Base-by-base conservation (phyloP, 2,329 filamentous ascomycete genomes). In the Fusarium chaquense region DNA sequence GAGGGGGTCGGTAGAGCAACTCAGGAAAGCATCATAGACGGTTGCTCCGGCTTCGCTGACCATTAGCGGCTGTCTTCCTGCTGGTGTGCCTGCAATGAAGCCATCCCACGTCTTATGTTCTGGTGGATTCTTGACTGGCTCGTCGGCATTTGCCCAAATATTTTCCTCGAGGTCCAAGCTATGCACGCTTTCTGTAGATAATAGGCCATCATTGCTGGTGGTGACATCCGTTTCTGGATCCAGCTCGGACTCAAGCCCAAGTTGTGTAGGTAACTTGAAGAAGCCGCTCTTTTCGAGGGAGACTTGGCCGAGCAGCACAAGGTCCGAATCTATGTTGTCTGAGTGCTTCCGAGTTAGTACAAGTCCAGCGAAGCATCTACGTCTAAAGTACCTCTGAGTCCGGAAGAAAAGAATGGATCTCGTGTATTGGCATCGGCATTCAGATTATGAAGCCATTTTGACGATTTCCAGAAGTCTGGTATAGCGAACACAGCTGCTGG, bases 81-180 rank as follows among this genome's bases (percentile, higher is more conserved):
- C 63, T 3, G 77, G 69, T 12, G 81, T 78, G 6, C 81, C 75
- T 7, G 81, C 75, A n/a, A 81, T 76, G 72, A 94, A 94, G 3
- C 79, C 81, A 69, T 93, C 89, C 93, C 93, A 96, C 1, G 90
- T 90, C 64, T 85, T 86, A 73, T 89, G 88, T 40, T 81, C 77
- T 9, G 83, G 79, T 7, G 65, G 52, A 6, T 76, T 76, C n/a
- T 70, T 54, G 3, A 72, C 50, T 12, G 74, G 65, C 15, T 79
- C 74, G 10, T 82, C 78, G 2, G 79, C 75, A 1, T 79, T 73
- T 36, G 84, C 77, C 88, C 89, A 91, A 2, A 85, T 47, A 46
- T 81, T 78, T 13, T 52, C 57, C 7, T 45, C 55, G 2, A 58
- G 12, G 12, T 69, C 71, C 10, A 46, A 18, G 16, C 71, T 57